Evolutionary conservation across 352 stramenopile species (phyloP).

Genomic region (Phytophthora cryptogea): DNA sequence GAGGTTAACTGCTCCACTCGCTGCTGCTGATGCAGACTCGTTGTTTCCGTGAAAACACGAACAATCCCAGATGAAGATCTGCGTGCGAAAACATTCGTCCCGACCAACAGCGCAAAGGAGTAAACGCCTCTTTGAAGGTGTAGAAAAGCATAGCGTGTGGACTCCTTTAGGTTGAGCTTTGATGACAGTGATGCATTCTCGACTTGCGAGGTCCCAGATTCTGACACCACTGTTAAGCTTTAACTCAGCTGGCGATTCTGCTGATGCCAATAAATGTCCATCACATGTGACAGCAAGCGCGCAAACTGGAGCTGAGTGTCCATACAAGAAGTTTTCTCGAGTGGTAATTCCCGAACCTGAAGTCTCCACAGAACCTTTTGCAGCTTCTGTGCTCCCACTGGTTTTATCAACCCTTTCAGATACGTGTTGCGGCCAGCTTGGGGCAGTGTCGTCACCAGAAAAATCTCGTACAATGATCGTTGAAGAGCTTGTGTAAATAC

Average conservation of each 20-base stretch:
- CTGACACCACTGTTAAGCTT: conserved; percentile 39
- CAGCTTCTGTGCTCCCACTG: conserved; percentile 15
- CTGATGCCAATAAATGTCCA: conserved; percentile 47
- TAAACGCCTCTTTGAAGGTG: conserved; percentile 20
- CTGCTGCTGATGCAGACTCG: background rate
- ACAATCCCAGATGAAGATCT: conserved; percentile 82
- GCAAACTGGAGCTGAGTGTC: conserved; percentile 39
- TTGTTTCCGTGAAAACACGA: conserved; percentile 22
- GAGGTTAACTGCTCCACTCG: conserved; percentile 30
- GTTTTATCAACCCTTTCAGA: conserved; percentile 2
- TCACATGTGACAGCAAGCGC: conserved; percentile 52
- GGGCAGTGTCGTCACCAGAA: conserved; percentile 6
- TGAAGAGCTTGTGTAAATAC: conserved; percentile 65
- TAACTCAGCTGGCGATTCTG: conserved; percentile 39
- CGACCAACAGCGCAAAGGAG: conserved; percentile 65
- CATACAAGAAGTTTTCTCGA: conserved; percentile 47
- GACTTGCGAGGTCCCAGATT: conserved; percentile 55
- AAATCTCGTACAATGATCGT: conserved; percentile 68
- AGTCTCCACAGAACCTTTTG: conserved; percentile 23
- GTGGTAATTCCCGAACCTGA: conserved; percentile 4
- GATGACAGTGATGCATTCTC: conserved; percentile 52
- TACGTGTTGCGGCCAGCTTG: background rate
- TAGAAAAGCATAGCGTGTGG: conserved; percentile 55
- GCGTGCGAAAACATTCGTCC: conserved; percentile 67
- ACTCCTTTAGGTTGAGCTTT: conserved; percentile 54